A percentile compares a stretch with the other conserved stretches of the same genome.
Conservation (phyloP, 495 filamentous ascomycete species). For the Pyrenopolyporus hunteri region DNA sequence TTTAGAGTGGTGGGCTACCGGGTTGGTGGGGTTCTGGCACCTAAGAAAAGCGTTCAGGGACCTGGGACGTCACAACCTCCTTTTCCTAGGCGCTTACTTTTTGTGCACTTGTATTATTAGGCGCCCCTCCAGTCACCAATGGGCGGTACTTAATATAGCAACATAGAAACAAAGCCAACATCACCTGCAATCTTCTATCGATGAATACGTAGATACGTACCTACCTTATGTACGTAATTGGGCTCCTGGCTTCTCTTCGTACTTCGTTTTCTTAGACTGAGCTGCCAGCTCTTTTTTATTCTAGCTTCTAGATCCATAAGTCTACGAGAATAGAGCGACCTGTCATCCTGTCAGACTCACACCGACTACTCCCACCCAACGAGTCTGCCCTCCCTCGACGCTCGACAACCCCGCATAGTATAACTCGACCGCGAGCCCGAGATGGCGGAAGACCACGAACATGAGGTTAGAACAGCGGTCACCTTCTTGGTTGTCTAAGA, state of each 20-base stretch:
- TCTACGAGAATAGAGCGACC: too few species aligned
- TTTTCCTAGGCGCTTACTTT: constrained; percentile 20
- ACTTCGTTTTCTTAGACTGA: background rate
- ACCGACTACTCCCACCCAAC: too few species aligned
- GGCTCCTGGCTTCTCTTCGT: background rate
- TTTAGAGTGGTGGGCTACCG: constrained; percentile 21
- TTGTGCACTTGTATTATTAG: constrained; percentile 16
- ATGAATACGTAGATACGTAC: too few species aligned
- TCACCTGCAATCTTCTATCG: background rate
- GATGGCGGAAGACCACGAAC: constrained; percentile 56
- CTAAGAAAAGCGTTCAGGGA: too few species aligned
- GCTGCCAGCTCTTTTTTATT: too few species aligned
- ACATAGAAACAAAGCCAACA: constrained; percentile 10
- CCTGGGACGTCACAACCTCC: constrained; percentile 37
- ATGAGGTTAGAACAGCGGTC: constrained; percentile 43
- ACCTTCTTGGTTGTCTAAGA: background rate
- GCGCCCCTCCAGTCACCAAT: constrained; percentile 1
- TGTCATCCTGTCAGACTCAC: too few species aligned
- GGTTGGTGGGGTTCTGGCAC: constrained; percentile 8
- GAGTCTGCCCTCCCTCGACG: background rate
- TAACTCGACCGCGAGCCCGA: constrained; percentile 2
- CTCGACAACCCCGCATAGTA: background rate
- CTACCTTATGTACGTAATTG: constrained; percentile 1
- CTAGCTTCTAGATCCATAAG: too few species aligned
- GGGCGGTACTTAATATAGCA: too few species aligned